Evolutionary conservation across 2,329 filamentous ascomycete genomes (phyloP).

Genomic region (Botrytis cinerea): DNA sequence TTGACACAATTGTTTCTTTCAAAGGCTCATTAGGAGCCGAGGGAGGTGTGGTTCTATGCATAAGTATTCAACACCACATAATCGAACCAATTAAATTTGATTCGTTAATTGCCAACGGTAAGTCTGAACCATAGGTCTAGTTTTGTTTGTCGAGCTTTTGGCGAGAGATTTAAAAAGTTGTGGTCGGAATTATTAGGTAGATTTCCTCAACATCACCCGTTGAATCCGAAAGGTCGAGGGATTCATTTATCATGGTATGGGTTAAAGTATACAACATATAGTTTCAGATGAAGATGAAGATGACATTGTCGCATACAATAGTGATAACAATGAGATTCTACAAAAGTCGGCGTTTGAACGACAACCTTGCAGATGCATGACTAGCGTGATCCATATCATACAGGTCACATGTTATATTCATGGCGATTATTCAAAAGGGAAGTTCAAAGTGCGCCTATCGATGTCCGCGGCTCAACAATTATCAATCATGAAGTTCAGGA

Average conservation of each 20-base stretch:
- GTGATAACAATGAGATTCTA: neutral
- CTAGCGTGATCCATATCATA: neutral
- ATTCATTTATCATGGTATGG: neutral
- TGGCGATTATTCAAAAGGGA: neutral
- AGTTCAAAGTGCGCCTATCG: neutral
- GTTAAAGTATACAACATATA: neutral
- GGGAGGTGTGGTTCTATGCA: neutral
- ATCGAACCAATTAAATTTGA: neutral
- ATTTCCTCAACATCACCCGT: neutral
- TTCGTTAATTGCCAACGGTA: neutral
- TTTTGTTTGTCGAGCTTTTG: neutral
- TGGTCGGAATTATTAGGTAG: neutral
- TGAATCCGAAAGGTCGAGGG: neutral
- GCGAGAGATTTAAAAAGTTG: too few relatives aligned
- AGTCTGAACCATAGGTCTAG: too few relatives aligned
- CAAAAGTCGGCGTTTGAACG: constrained; percentile 4
- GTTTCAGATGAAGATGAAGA: neutral
- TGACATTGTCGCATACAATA: neutral
- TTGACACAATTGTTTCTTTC: neutral
- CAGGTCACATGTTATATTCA: neutral
- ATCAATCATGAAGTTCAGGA: too few relatives aligned
- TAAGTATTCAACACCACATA: neutral
- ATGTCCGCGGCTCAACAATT: neutral
- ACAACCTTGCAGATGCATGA: constrained; percentile 12
- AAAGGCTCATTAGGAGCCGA: neutral